A percentile compares a stretch with the other conserved stretches of the same genome.
These are phyloP conservation scores for Lachancea cidri DNA, from an alignment of 805 yeast genomes.

Conservation along the genomic window DNA sequence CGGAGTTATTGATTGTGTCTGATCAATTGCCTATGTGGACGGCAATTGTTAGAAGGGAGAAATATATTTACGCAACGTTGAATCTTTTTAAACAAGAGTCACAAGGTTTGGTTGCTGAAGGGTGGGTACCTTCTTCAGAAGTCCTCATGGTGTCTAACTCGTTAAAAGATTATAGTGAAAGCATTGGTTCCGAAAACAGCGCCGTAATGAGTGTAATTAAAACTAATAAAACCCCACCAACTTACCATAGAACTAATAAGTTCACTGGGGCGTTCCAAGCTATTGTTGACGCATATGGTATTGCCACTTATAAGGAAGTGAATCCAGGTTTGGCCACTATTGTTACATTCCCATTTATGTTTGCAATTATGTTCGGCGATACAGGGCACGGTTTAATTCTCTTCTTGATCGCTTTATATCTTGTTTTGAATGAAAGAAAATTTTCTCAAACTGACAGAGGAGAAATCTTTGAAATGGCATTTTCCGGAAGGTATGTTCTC, in stretches of 20 bases:
- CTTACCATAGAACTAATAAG: conserved; percentile 64
- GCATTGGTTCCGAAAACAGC: conserved; percentile 32
- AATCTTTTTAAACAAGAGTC: conserved; percentile 66
- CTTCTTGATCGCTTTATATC: conserved; percentile 46
- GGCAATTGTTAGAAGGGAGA: conserved; percentile 47
- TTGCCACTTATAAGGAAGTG: conserved; percentile 69
- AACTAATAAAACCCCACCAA: conserved; percentile 66
- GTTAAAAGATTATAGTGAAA: conserved; percentile 44
- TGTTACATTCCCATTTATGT: conserved; percentile 76
- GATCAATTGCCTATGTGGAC: conserved; percentile 74
- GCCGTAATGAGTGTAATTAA: conserved; percentile 47
- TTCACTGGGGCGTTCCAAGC: conserved; percentile 65
- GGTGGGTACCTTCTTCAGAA: conserved; percentile 65
- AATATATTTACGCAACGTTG: conserved; percentile 51
- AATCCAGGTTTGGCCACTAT: conserved; percentile 73
- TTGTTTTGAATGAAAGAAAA: conserved; percentile 51
- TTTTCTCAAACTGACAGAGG: conserved; percentile 56
- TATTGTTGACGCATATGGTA: conserved; percentile 73
- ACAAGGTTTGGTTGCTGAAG: conserved; percentile 63
- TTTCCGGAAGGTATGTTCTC: conserved; percentile 61
- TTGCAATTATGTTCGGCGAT: conserved; percentile 82
- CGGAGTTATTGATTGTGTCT: conserved; percentile 77
- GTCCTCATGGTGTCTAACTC: conserved; percentile 48
- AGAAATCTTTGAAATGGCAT: conserved; percentile 77
- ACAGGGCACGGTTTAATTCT: conserved; percentile 71